A percentile compares a stretch with the other conserved stretches of the same genome.
phyloP scores from a whole-genome alignment of 805 yeast species.

The Debaryomyces maramus region DNA sequence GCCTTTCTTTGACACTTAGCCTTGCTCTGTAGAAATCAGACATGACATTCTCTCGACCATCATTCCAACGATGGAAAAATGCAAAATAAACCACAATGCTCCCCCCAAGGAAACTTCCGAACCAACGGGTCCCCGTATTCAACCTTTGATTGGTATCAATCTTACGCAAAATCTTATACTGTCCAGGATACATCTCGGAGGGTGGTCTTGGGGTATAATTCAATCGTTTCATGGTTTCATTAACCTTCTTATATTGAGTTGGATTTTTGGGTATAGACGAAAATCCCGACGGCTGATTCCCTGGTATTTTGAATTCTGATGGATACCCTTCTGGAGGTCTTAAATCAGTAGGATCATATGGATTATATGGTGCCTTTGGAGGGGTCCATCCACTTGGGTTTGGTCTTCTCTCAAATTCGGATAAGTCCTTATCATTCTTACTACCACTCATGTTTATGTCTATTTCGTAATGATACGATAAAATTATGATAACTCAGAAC shows the following conservation, averaged over 20 bases:
- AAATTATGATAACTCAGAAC: too few relatives aligned
- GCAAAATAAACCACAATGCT: slow-evolving; percentile 57
- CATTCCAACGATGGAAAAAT: slow-evolving; percentile 83
- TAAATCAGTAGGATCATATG: slow-evolving; percentile 73
- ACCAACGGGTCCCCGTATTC: slow-evolving; percentile 58
- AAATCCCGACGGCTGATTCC: slow-evolving; percentile 54
- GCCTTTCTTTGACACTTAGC: slow-evolving; percentile 51
- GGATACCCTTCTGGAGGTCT: slow-evolving; percentile 88
- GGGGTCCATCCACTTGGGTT: slow-evolving; percentile 79
- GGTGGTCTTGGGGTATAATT: slow-evolving; percentile 79
- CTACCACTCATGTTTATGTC: slow-evolving; percentile 5
- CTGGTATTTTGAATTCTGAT: slow-evolving; percentile 72
- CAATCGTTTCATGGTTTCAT: slow-evolving; percentile 70
- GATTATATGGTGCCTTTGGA: slow-evolving; percentile 83
- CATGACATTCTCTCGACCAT: slow-evolving; percentile 74
- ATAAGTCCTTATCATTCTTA: slow-evolving; percentile 1
- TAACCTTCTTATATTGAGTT: slow-evolving; percentile 63
- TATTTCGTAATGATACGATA: too few relatives aligned
- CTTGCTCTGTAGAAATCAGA: slow-evolving; percentile 65
- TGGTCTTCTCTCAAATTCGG: slow-evolving; percentile 51
- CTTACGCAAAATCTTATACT: slow-evolving; percentile 66
- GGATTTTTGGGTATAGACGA: slow-evolving; percentile 63
- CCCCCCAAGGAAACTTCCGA: slow-evolving; percentile 51
- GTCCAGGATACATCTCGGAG: slow-evolving; percentile 74
- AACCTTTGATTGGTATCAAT: slow-evolving; percentile 54